Conservation (phyloP, 2,329 filamentous ascomycete species). For the Penicillium verrucosum region DNA sequence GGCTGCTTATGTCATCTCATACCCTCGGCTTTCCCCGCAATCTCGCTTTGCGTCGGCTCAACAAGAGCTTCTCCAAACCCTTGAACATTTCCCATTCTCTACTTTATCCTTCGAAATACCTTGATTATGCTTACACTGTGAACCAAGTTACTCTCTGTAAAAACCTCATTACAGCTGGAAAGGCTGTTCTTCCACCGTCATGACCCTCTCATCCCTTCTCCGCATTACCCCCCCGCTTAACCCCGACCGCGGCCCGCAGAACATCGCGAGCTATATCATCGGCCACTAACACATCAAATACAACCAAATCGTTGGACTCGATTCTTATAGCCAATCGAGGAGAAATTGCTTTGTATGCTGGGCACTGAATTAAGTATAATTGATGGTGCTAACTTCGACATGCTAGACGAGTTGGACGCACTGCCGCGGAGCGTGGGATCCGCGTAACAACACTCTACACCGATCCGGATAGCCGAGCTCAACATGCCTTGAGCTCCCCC, state of each 20-base stretch:
- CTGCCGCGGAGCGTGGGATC: conserved; percentile 83
- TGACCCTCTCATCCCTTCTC: conserved; percentile 41
- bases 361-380: neutral
- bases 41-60: conserved; percentile 40
- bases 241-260: conserved; percentile 29
- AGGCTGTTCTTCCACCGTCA: conserved; percentile 19
- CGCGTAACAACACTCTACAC: conserved; percentile 93
- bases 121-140: conserved; percentile 12
- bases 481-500: conserved; percentile 82
- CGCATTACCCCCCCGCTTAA: conserved; percentile 38
- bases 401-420: conserved; percentile 72
- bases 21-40: conserved; percentile 31
- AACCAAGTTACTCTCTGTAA: neutral
- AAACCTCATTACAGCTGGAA: conserved; percentile 5
- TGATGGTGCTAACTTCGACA: conserved; percentile 8
- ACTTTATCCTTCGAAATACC: neutral
- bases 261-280: conserved; percentile 32
- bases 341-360: conserved; percentile 75
- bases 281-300: conserved; percentile 20
- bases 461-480: conserved; percentile 78
- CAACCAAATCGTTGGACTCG: conserved; percentile 57
- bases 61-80: conserved; percentile 14
- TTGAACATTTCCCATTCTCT: conserved; percentile 2
- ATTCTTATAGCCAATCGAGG: conserved; percentile 95
- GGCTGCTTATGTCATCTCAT: conserved; percentile 7